These are phyloP conservation scores for Lizonia empirigonia DNA, from an alignment of 2,329 filamentous ascomycete species.

Conservation along the genomic window DNA sequence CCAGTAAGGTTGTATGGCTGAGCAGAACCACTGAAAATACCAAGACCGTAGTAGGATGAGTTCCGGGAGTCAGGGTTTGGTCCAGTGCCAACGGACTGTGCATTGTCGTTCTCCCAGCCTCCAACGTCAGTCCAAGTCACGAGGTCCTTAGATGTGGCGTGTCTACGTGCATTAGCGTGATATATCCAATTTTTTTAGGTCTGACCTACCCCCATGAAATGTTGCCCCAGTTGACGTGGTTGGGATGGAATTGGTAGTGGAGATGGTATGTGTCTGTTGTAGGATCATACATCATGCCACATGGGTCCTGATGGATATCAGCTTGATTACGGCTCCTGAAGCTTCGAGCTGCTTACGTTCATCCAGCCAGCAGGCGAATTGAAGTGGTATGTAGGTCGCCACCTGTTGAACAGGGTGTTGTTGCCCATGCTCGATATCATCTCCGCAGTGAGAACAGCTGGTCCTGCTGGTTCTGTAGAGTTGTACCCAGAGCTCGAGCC, in stretches of 20 bases:
- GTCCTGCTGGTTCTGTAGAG: conserved; percentile 17
- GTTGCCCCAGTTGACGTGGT: conserved; percentile 56
- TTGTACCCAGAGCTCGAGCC: conserved; percentile 10
- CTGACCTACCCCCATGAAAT: conserved; percentile 45
- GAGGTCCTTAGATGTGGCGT: conserved; percentile 58
- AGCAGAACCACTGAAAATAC: conserved; percentile 60
- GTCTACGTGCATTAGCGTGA: conserved; percentile 52
- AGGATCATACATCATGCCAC: conserved; percentile 58
- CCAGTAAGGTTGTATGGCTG: conserved; percentile 57
- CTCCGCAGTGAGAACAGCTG: conserved; percentile 35
- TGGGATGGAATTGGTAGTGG: conserved; percentile 59
- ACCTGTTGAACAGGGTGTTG: conserved; percentile 57
- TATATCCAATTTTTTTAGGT: conserved; percentile 14
- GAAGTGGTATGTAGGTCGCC: conserved; percentile 55
- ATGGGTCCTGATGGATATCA: conserved; percentile 51
- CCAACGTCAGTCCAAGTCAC: conserved; percentile 54
- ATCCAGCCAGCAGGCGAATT: conserved; percentile 56
- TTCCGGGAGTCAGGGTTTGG: conserved; percentile 38
- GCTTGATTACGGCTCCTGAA: background rate
- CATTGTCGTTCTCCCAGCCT: conserved; percentile 53
- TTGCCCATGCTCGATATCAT: conserved; percentile 48
- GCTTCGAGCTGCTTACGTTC: conserved; percentile 41
- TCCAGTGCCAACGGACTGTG: conserved; percentile 49
- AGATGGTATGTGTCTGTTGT: conserved; percentile 57
- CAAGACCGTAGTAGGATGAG: conserved; percentile 56